Percentiles rank a stretch among this genome's conserved stretches.
These are phyloP conservation scores for Chimonanthus praecox DNA, from an alignment of 164 flowering plant species.

Conservation along the genomic window DNA sequence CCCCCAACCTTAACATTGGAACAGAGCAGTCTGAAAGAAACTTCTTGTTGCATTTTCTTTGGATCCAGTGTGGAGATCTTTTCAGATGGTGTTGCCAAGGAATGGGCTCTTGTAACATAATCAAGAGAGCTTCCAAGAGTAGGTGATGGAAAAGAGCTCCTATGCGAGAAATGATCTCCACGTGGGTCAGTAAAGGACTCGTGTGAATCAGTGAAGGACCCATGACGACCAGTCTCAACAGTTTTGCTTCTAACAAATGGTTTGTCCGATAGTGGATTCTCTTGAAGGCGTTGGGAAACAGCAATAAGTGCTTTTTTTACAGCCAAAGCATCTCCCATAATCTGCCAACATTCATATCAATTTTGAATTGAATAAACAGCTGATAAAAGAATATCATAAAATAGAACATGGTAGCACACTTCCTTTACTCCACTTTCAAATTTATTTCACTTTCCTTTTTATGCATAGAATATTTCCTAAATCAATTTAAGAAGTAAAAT, in stretches of 20 bases:
- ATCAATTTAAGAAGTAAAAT: too few species aligned
- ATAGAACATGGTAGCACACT: neutral
- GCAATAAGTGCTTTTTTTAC: constrained; percentile 74
- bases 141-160: constrained; percentile 22
- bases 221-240: constrained; percentile 13
- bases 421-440: too few species aligned
- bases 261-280: constrained; percentile 32
- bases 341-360: constrained; percentile 33
- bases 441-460: too few species aligned
- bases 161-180: constrained; percentile 26
- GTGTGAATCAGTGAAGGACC: constrained; percentile 25
- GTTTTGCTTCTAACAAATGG: constrained; percentile 30
- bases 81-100: constrained; percentile 29
- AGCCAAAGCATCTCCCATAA: constrained; percentile 56
- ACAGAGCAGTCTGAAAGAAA: constrained; percentile 60
- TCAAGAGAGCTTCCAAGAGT: constrained; percentile 22
- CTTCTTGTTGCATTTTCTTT: constrained; percentile 35
- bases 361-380: neutral
- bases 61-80: constrained; percentile 21
- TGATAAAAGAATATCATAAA: neutral
- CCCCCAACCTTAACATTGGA: constrained; percentile 66
- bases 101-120: constrained; percentile 31
- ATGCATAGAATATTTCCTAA: too few species aligned
- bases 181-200: constrained; percentile 26
- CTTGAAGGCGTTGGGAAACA: constrained; percentile 68